Conservation (phyloP, 2,329 filamentous ascomycete genomes). For the Nigrospora sphaerica region DNA sequence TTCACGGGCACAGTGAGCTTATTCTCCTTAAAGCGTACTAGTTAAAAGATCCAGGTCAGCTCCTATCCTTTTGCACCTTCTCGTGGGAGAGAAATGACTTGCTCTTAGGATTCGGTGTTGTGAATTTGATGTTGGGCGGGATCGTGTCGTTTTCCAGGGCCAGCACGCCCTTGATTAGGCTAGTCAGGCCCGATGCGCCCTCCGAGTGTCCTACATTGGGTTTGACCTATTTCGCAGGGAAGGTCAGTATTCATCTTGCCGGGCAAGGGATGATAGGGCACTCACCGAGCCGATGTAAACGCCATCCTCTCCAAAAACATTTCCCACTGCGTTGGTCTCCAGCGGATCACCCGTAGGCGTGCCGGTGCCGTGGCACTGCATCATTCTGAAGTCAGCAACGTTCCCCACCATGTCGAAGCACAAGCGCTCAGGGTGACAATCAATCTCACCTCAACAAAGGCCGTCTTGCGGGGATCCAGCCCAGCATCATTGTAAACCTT, state of each 20-base stretch:
- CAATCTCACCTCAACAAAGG: not conserved
- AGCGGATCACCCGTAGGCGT: slow-evolving; percentile 27
- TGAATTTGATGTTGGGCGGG: too few species aligned
- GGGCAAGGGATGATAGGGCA: too few species aligned
- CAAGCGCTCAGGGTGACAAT: not conserved
- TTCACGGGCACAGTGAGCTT: slow-evolving; percentile 7
- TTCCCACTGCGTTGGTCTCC: slow-evolving; percentile 22
- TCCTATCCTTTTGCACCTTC: too few species aligned
- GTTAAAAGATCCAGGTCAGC: too few species aligned
- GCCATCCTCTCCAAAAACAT: slow-evolving; percentile 13
- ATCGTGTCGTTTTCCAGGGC: too few species aligned
- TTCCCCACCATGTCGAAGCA: not conserved
- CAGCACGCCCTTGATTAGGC: too few species aligned
- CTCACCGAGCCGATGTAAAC: slow-evolving; percentile 14
- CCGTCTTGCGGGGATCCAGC: not conserved
- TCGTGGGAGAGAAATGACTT: too few species aligned
- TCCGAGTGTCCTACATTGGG: slow-evolving; percentile 5
- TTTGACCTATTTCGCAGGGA: too few species aligned
- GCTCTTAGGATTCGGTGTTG: slow-evolving; percentile 7
- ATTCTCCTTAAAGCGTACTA: too few species aligned
- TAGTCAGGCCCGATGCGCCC: not conserved
- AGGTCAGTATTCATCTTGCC: too few species aligned
- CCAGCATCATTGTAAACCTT: not conserved
- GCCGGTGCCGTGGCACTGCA: slow-evolving; percentile 28
- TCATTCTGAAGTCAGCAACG: too few species aligned